These are phyloP conservation scores for Metschnikowia gruessii DNA, from an alignment of 805 yeast genomes.

Conservation along the genomic window DNA sequence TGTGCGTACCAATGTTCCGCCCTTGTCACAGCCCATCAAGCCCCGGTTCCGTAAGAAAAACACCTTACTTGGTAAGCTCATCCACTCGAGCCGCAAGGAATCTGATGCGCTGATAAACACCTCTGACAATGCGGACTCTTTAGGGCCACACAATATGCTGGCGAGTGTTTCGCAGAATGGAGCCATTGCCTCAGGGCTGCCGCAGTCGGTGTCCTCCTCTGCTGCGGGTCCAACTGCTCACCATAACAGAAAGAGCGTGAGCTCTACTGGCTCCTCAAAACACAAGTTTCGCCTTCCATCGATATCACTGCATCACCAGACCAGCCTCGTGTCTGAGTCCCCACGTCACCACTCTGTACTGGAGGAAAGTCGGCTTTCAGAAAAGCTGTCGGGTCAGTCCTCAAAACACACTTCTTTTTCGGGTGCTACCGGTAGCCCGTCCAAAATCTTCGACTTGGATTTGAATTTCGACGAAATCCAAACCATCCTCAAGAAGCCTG, in stretches of 20 bases:
- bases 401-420: conserved; percentile 16
- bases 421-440: conserved; percentile 14
- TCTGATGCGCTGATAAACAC: conserved; percentile 20
- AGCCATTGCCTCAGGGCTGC: background rate
- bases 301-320: conserved; percentile 30
- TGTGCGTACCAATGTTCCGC: conserved; percentile 39
- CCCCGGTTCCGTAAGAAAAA: conserved; percentile 42
- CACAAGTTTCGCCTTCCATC: conserved; percentile 40
- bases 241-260: conserved; percentile 12
- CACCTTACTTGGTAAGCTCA: conserved; percentile 39
- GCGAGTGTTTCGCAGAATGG: conserved; percentile 3
- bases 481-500: conserved; percentile 43
- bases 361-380: conserved; percentile 16
- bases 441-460: conserved; percentile 38
- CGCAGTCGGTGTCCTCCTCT: background rate
- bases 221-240: too few species aligned
- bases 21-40: conserved; percentile 48
- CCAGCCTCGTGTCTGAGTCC: conserved; percentile 10
- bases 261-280: conserved; percentile 21
- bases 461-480: conserved; percentile 50
- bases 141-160: conserved; percentile 1
- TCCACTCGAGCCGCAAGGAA: conserved; percentile 35
- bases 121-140: conserved; percentile 3
- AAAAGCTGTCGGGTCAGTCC: conserved; percentile 13
- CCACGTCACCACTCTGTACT: conserved; percentile 13